A percentile compares a stretch with the other conserved stretches of the same genome.
Evolutionary conservation across 257 asterid species (phyloP).

Genomic region (Nicotiana sylvestris): DNA sequence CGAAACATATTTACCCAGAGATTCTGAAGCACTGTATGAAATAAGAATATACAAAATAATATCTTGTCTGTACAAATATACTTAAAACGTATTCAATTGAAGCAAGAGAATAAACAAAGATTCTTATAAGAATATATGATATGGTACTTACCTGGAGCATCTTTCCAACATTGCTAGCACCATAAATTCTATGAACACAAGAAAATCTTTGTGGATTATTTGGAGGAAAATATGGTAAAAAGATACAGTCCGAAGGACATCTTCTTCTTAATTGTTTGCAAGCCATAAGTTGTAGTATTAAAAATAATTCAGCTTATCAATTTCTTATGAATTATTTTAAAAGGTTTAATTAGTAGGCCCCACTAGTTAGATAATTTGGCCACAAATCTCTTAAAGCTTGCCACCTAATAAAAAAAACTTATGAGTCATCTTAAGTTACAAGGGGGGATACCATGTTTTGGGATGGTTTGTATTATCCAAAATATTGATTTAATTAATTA

Average conservation of each 20-base stretch:
- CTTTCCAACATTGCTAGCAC: conserved; percentile 26
- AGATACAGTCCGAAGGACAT: conserved; percentile 28
- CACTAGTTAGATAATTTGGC: too few species aligned
- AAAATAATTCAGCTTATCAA: too few species aligned
- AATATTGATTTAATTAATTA: too few species aligned
- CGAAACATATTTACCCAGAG: neutral
- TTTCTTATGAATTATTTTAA: too few species aligned
- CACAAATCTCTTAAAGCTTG: too few species aligned
- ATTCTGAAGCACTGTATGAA: neutral
- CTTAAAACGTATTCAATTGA: neutral
- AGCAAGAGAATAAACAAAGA: neutral
- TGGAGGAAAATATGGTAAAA: conserved; percentile 31
- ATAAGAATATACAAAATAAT: neutral
- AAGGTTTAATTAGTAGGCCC: too few species aligned
- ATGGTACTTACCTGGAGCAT: conserved; percentile 20
- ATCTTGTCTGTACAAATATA: neutral
- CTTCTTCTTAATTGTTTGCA: conserved; percentile 28
- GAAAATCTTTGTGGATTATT: conserved; percentile 27
- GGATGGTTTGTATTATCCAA: too few species aligned
- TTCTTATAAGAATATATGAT: neutral
- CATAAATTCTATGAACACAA: conserved; percentile 23
- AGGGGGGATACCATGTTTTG: too few species aligned
- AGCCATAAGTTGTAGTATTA: neutral
- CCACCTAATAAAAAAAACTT: too few species aligned
- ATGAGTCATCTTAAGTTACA: too few species aligned